phyloP scores from a whole-genome alignment of 2,329 filamentous ascomycete species.

The Fusarium coicis region DNA sequence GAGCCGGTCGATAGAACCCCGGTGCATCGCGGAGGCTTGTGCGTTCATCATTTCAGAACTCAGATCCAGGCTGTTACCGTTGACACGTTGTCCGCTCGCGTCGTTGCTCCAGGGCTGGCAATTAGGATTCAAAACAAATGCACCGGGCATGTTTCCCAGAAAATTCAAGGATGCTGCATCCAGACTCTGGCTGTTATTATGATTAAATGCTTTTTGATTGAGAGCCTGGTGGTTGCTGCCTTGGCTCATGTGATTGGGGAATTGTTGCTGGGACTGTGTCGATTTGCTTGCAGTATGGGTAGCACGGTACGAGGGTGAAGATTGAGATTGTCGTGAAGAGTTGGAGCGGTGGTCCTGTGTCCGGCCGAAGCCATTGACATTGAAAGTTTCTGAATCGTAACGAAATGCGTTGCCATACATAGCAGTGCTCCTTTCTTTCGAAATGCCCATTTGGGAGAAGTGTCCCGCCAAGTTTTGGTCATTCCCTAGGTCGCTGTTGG shows the following conservation, averaged over 20 bases:
- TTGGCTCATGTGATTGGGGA: conserved; percentile 57
- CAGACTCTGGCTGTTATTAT: conserved; percentile 50
- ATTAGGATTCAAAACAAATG: conserved; percentile 60
- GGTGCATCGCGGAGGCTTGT: conserved; percentile 47
- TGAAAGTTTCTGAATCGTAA: conserved; percentile 30
- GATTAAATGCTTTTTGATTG: conserved; percentile 27
- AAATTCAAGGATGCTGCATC: conserved; percentile 45
- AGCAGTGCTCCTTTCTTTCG: conserved; percentile 36
- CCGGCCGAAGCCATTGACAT: conserved; percentile 40
- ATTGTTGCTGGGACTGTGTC: conserved; percentile 58
- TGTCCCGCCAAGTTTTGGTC: conserved; percentile 58
- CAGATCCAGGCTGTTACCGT: conserved; percentile 33
- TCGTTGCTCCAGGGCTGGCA: conserved; percentile 59
- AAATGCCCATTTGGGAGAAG: conserved; percentile 30
- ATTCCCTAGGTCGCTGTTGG: conserved; percentile 55
- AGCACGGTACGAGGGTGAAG: conserved; percentile 1
- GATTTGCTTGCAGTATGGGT: conserved; percentile 57
- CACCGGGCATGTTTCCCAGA: conserved; percentile 22
- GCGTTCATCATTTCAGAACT: conserved; percentile 47
- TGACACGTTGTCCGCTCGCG: conserved; percentile 36
- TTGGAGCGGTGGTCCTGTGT: conserved; percentile 67
- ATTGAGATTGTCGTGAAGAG: conserved; percentile 64
- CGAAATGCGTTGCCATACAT: conserved; percentile 42
- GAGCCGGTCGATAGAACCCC: conserved; percentile 53
- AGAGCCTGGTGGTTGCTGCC: conserved; percentile 51